A percentile compares a stretch with the other conserved stretches of the same genome.
phyloP scores from a whole-genome alignment of 345 rosid genomes.

The Salix viminalis region DNA sequence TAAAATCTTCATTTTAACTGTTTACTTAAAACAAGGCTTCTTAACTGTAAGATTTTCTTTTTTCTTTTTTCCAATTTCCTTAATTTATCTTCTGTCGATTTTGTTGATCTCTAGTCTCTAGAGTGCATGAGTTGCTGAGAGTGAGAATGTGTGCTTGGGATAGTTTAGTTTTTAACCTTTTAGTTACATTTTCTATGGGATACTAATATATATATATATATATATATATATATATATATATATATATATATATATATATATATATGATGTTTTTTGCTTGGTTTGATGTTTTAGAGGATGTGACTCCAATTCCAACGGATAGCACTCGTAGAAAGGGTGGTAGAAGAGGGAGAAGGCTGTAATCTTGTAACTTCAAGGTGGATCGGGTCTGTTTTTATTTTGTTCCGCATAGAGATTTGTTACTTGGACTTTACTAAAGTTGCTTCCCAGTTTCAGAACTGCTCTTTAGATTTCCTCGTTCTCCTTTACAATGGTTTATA shows the following conservation, averaged over 20 bases:
- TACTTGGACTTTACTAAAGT: not conserved
- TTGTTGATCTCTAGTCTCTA: not conserved
- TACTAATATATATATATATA: not conserved
- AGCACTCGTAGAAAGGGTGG: constrained; percentile 38
- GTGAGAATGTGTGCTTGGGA: not conserved
- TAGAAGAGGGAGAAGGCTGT: constrained; percentile 34
- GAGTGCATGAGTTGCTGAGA: not conserved
- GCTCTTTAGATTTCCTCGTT: not conserved
- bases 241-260: too few relatives aligned
- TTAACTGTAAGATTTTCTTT: not conserved
- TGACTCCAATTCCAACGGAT: constrained; percentile 34
- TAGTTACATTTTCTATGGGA: not conserved
- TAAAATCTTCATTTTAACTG: not conserved
- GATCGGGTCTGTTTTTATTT: not conserved
- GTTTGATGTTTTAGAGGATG: constrained; percentile 21
- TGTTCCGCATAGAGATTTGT: not conserved
- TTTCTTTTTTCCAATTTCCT: not conserved
- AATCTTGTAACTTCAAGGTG: not conserved
- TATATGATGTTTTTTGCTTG: not conserved
- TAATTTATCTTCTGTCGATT: too few relatives aligned
- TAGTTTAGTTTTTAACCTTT: not conserved
- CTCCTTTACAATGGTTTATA: not conserved
- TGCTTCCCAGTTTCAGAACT: constrained; percentile 1
- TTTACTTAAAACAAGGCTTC: not conserved
- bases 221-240: too few relatives aligned